Evolutionary conservation across 208 protist species (phyloP), one percentile per base, ranked within the genome.

Genomic region (Acanthamoeba healyi): DNA sequence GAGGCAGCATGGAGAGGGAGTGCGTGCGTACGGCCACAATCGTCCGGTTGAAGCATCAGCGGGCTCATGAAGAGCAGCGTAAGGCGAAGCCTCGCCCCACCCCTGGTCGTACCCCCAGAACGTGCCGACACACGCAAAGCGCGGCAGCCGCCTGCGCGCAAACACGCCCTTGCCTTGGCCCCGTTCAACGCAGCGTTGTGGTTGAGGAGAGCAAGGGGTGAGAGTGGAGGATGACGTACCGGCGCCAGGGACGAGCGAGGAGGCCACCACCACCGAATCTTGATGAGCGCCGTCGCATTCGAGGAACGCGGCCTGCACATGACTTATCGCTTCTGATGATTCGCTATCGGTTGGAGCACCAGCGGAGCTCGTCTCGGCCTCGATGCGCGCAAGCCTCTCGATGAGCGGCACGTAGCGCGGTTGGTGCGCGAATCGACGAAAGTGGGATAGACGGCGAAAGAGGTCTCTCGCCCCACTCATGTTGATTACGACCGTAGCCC

Each of bases 91-190:
- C 1, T 77, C 67, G 22, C 38, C 34, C 67, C 67, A 77, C 14
- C 67, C 67, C 34, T 44, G 4, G 9, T 77, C 67, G 29, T 77
- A 77, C 3, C 67, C 67, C 67, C 67, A 77, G 67, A 77, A 77
- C 32, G 67, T 77, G 36, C 67, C 67, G 1, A 77, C 34, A 44
- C 67, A 77, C 29, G 67, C 29, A 32, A 77, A 77, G 14, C 19
- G 67, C 2, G 67, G 67, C 67, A 77, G 67, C 1, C n/a, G 19
- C 34, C 34, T 77, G 19, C 29, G 67, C 3, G 67, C 67, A 77
- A 77, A 77, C 67, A 77, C 3, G 1, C 67, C 67, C 22, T 77
- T 14, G 19, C 67, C 67, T 77, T 2, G 5, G 61, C 67, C 67
- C 67, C 9, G 9, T 17, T 15, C 67, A 38, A 44, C 12, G 67